These are phyloP conservation scores for Suillus plorans DNA, from an alignment of 768 basidiomycete genomes.

Conservation along the genomic window DNA sequence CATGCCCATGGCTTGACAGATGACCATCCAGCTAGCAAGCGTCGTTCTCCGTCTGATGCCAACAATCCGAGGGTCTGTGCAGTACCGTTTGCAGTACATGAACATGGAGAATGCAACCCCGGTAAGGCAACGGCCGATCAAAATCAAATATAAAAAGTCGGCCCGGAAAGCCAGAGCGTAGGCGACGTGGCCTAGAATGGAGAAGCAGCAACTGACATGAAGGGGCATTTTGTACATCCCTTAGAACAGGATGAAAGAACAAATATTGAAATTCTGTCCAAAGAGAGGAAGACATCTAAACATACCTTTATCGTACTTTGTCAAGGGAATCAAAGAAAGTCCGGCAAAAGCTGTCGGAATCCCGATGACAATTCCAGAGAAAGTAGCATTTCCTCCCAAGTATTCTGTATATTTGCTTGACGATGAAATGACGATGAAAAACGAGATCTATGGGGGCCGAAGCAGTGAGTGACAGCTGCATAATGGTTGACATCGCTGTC, in stretches of 20 bases:
- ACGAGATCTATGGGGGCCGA: constrained; percentile 45
- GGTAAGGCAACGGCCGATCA: constrained; percentile 65
- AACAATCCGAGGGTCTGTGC: constrained; percentile 65
- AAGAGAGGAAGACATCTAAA: neutral
- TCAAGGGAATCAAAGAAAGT: constrained; percentile 54
- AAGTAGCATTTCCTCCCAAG: constrained; percentile 67
- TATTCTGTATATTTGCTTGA: constrained; percentile 61
- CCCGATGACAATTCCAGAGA: constrained; percentile 65
- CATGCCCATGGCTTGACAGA: constrained; percentile 63
- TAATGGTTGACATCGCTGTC: neutral
- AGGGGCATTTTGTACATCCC: constrained; percentile 59
- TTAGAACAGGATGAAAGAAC: neutral
- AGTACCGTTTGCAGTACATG: constrained; percentile 72
- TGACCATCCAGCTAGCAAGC: constrained; percentile 62
- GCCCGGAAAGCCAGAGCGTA: constrained; percentile 62
- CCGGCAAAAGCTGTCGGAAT: constrained; percentile 67
- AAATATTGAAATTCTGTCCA: neutral
- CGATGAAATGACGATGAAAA: constrained; percentile 71
- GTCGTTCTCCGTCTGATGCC: constrained; percentile 63
- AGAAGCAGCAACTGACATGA: constrained; percentile 51
- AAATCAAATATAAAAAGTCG: constrained; percentile 64
- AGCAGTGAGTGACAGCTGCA: neutral
- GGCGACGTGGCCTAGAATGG: constrained; percentile 55
- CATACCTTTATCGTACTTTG: constrained; percentile 55
- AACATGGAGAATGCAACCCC: constrained; percentile 62